Percentiles rank a stretch among this genome's conserved stretches.
Conservation (phyloP, 352 stramenopile genomes). For the Phytophthora melonis region DNA sequence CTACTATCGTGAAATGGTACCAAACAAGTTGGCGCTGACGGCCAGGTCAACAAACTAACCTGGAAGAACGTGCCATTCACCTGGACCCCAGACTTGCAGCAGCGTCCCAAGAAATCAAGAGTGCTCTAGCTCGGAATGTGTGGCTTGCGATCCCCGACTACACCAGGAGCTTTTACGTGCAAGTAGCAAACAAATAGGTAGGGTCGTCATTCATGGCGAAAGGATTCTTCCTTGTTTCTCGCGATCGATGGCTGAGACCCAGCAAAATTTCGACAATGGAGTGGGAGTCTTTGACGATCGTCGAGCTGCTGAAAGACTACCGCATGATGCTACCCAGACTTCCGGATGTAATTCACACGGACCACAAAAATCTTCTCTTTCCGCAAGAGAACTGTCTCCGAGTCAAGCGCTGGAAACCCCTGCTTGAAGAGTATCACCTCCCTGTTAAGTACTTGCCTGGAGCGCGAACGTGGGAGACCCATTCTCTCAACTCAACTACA, state of each 20-base stretch:
- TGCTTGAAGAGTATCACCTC: constrained; percentile 12
- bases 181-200: constrained; percentile 2
- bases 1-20: too few relatives aligned
- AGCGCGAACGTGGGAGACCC: constrained; percentile 5
- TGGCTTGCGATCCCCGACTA: constrained; percentile 5
- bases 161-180: neutral
- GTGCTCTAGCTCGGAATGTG: too few relatives aligned
- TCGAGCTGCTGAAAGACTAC: constrained; percentile 19
- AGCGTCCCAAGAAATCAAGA: constrained; percentile 7
- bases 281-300: constrained; percentile 4
- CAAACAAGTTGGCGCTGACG: neutral
- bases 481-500: constrained; percentile 11
- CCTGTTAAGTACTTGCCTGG: constrained; percentile 5
- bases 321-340: constrained; percentile 16
- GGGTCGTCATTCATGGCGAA: constrained; percentile 12
- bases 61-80: constrained; percentile 17
- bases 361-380: constrained; percentile 14
- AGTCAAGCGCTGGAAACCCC: constrained; percentile 7
- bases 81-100: neutral
- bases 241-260: neutral
- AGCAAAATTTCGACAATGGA: constrained; percentile 12
- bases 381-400: constrained; percentile 12
- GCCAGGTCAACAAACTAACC: neutral
- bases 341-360: constrained; percentile 12
- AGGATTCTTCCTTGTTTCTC: constrained; percentile 17